phyloP scores from a whole-genome alignment of 345 rosid species.

The Gossypium ekmanianum region DNA sequence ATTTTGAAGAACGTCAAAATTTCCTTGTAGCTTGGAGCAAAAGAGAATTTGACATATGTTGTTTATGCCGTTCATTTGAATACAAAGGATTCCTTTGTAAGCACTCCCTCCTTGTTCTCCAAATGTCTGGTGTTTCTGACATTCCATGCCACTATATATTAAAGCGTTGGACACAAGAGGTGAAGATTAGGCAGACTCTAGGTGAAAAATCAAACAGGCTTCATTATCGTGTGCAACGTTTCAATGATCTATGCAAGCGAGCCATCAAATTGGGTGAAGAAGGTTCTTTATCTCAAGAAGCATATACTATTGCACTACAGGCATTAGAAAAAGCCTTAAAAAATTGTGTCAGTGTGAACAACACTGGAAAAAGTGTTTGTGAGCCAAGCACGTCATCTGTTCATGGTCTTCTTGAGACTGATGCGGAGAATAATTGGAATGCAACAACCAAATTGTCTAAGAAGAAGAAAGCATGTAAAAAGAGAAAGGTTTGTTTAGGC shows the following conservation, averaged over 20 bases:
- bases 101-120: conserved; percentile 25
- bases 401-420: conserved; percentile 14
- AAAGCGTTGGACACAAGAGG: conserved; percentile 24
- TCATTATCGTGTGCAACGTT: conserved; percentile 25
- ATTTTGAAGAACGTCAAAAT: conserved; percentile 17
- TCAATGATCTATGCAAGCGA: conserved; percentile 47
- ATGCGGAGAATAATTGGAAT: conserved; percentile 3
- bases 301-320: conserved; percentile 4
- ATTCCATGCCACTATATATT: conserved; percentile 20
- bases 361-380: conserved; percentile 6
- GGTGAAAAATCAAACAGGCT: conserved; percentile 14
- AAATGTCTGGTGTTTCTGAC: conserved; percentile 18
- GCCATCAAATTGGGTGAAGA: conserved; percentile 28
- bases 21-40: conserved; percentile 20
- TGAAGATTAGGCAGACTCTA: conserved; percentile 11
- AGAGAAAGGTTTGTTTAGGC: conserved; percentile 46
- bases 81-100: conserved; percentile 24
- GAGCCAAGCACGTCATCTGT: not conserved
- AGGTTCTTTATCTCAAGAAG: conserved; percentile 21
- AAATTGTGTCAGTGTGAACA: conserved; percentile 16
- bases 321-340: conserved; percentile 21
- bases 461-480: conserved; percentile 38
- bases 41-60: conserved; percentile 11
- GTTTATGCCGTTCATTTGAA: conserved; percentile 22
- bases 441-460: conserved; percentile 9